A percentile compares a stretch with the other conserved stretches of the same genome.
Evolutionary conservation across 139 green algal species (phyloP).

Genomic region (Chlorella sorokiniana): DNA sequence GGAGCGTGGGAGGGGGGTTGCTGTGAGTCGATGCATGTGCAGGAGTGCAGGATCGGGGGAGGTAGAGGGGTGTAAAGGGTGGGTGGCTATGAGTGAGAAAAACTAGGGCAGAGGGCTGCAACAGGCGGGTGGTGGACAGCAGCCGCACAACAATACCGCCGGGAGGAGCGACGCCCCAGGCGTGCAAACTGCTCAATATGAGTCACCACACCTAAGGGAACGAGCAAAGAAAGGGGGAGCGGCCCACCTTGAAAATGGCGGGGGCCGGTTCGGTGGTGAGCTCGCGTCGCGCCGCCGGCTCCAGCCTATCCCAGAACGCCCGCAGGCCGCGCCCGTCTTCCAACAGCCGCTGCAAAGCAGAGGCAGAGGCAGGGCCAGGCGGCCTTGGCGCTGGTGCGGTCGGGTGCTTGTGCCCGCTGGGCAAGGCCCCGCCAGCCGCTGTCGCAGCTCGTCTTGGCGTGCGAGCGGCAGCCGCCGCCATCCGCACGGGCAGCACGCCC

Average conservation of each 20-base stretch:
- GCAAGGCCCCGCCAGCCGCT: too few relatives aligned
- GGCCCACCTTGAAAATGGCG: slow-evolving; percentile 81
- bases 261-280: slow-evolving; percentile 68
- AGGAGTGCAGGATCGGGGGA: background rate
- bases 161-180: background rate
- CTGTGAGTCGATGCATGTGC: too few relatives aligned
- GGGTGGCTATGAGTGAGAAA: too few relatives aligned
- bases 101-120: too few relatives aligned
- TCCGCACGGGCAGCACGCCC: too few relatives aligned
- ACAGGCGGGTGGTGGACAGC: background rate
- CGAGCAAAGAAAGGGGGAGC: too few relatives aligned
- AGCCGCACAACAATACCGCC: background rate
- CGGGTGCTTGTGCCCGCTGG: too few relatives aligned
- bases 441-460: too few relatives aligned
- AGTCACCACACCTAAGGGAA: too few relatives aligned
- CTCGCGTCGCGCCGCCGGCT: slow-evolving; percentile 50
- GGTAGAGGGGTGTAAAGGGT: background rate
- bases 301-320: slow-evolving; percentile 70
- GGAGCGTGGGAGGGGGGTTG: background rate
- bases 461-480: too few relatives aligned
- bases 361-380: background rate
- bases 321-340: slow-evolving; percentile 51
- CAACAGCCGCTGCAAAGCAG: background rate
- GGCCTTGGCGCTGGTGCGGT: too few relatives aligned
- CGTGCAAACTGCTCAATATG: too few relatives aligned